Base-by-base conservation (phyloP, 1,139 yeast species). In the Saccharomyces hybrid region DNA sequence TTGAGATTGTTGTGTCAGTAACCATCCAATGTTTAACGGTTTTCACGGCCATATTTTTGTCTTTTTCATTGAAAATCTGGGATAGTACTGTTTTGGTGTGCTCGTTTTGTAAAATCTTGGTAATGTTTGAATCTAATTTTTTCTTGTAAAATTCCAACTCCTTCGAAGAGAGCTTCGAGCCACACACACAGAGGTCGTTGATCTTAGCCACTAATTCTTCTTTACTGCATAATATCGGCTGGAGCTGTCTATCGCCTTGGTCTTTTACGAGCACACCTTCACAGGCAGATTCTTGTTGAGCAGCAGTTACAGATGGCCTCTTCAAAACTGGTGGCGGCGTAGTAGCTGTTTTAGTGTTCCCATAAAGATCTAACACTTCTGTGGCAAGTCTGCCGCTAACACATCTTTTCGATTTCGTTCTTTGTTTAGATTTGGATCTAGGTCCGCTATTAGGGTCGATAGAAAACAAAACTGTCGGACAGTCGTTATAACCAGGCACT, bases 401-500 rank as follows among this genome's bases (percentile, higher is more conserved):
- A 14, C 29, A 26, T 26, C 44, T 51, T 26, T 31, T 52, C 16
- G 49, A 49, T 8, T 46, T 44, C 8, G 48, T 29, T 14, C 48
- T 29, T 23, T 56, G 50, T 25, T 54, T 54, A n/a, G 59, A 56
- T 38, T 58, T 58, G 13, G 42, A 14, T 34, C 20, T 34, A 5
- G 42, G 42, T 5, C 42, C 42, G 42, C 42, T 34, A 11, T 34
- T 34, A 34, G 42, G 42, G 23, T 34, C 42, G 23, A n/a, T 57
- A 52, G 13, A 59, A 48, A 65, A 66, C 38, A 69, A 49, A 52
- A 67, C 66, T 8, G 63, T 62, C 1, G 73, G 73, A 53, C 73
- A 69, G 51, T 69, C 73, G 54, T 69, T 69, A 47, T 69, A 69
- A 7, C 71, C 71, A 4, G 67, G 65, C 5, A 69, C 67, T 13